Evolutionary conservation across 306 rosid species (phyloP), one percentile per base, ranked within the genome.

Genomic region (Calophaca sinica): DNA sequence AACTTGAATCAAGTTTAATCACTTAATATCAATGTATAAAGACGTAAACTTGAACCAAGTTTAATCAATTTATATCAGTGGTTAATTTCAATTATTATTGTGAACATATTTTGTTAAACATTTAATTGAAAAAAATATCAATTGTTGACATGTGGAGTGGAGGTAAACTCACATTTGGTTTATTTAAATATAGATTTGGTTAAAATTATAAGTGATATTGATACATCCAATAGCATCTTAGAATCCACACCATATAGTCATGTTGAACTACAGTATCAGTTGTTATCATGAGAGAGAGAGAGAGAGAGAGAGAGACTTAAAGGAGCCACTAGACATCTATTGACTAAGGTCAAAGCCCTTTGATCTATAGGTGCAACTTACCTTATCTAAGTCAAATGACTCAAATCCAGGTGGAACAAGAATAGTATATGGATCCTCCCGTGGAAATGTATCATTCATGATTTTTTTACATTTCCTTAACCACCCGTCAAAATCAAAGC

Each of bases 351-450:
- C 33, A 53, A 63, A 44, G n/a, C 32, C 68, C 3, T 70, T 70
- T 35, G 71, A 65, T 68, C 58, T 11, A 52, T 11, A 53, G 44
- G 29, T 48, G 61, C 50, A 50, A 29, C 79, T 67, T 79, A 94
- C 99, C 99, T 86, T 85, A 70, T 92, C 96, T 46, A 92, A 65
- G 82, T 94, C 97, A 38, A 81, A 69, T 44, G 84, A 81, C 84
- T 81, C 81, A 14, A 90, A 88, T 68, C 97, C 99, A 31, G 86
- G 88, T 20, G 99, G 99, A 84, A 86, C 88, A 54, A 94, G 89
- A 83, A 92, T 75, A 88, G 96, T 90, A 77, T 88, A 94, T 35
- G 99, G 99, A 85, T 94, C 97, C 80, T 94, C 99, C 33, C 88
- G 84, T 2, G 97, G 97, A 77, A 92, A 94, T 73, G 88, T 77